A percentile compares a stretch with the other conserved stretches of the same genome.
Evolutionary conservation across 176 grass and related monocot species (phyloP).

Genomic region (Oryza rufipogon): DNA sequence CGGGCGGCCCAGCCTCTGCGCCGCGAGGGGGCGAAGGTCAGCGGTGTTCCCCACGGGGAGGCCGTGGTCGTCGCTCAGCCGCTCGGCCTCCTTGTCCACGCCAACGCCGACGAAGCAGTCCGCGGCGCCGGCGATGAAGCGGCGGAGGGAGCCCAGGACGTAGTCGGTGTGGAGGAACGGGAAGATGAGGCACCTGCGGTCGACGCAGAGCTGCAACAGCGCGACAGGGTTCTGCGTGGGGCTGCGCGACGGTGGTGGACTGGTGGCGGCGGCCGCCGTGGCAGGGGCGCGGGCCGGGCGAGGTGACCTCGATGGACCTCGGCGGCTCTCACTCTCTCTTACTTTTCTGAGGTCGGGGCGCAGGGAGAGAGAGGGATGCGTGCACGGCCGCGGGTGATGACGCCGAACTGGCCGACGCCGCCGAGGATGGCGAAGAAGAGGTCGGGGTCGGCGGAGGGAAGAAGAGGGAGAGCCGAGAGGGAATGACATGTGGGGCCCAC

Average conservation of each 20-base stretch:
- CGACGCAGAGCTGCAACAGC: conserved; percentile 71
- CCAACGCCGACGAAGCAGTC: conserved; percentile 60
- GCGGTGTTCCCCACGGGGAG: conserved; percentile 16
- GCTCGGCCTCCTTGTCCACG: conserved; percentile 34
- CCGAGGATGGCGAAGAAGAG: too few species aligned
- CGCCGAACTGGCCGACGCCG: too few species aligned
- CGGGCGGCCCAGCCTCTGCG: conserved; percentile 16
- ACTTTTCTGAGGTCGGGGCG: too few species aligned
- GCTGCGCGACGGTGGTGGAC: neutral
- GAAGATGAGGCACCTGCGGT: conserved; percentile 69
- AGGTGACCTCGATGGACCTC: too few species aligned
- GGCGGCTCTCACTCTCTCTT: too few species aligned
- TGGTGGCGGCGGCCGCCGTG: too few species aligned
- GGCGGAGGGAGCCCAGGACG: conserved; percentile 25
- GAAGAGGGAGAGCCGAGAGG: too few species aligned
- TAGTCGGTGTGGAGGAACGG: conserved; percentile 61
- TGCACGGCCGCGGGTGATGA: too few species aligned
- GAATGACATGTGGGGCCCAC: too few species aligned
- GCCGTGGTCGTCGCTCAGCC: conserved; percentile 38
- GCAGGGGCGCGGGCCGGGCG: too few species aligned
- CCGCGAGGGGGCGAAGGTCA: conserved; percentile 50
- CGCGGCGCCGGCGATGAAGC: conserved; percentile 45
- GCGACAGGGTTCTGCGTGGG: conserved; percentile 40
- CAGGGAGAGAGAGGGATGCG: too few species aligned
- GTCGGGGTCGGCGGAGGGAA: too few species aligned